phyloP scores from a whole-genome alignment of 2,329 filamentous ascomycete genomes.

The Lecanicillium sp. region DNA sequence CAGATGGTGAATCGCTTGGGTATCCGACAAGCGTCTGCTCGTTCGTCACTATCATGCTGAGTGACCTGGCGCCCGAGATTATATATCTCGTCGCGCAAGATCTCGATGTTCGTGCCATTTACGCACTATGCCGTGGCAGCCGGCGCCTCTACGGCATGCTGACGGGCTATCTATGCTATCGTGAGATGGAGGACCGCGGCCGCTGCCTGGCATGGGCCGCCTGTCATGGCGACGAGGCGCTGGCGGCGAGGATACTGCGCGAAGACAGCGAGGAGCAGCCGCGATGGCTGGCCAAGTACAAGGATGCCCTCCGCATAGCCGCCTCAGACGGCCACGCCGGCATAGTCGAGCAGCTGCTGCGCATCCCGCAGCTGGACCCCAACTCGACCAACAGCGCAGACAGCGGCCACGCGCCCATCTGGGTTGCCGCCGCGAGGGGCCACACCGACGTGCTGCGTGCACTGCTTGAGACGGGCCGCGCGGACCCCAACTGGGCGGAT shows the following conservation, averaged over 20 bases:
- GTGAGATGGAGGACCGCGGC: neutral
- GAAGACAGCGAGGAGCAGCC: neutral
- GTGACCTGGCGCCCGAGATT: neutral
- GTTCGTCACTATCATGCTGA: neutral
- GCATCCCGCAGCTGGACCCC: neutral
- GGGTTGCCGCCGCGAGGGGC: neutral
- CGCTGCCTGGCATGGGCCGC: neutral
- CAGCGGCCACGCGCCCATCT: neutral
- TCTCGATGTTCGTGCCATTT: neutral
- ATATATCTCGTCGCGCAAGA: neutral
- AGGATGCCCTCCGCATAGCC: neutral
- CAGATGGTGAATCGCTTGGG: constrained; percentile 4
- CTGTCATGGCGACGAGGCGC: neutral
- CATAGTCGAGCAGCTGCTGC: neutral
- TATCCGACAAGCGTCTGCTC: neutral
- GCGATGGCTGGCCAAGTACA: neutral
- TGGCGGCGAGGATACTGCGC: neutral
- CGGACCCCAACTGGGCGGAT: neutral
- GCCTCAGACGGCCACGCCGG: neutral
- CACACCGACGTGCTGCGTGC: neutral
- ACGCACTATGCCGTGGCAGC: neutral
- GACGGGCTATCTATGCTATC: neutral
- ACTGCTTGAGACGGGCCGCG: neutral
- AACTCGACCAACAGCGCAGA: neutral
- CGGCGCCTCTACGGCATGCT: neutral